Conservation (phyloP, 768 basidiomycete genomes). For the Auricularia sp. region DNA sequence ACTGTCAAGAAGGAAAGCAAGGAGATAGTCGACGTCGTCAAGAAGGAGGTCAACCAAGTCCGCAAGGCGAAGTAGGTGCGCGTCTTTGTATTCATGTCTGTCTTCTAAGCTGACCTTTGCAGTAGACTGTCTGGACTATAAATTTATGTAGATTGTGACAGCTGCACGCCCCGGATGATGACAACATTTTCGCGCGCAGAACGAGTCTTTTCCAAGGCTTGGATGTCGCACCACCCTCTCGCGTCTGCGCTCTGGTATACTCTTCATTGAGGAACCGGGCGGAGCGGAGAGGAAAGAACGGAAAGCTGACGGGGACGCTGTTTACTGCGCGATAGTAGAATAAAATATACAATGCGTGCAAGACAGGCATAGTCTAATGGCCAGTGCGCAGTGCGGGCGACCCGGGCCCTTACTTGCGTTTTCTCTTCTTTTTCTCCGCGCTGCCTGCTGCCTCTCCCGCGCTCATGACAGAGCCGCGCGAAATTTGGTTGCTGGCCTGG, state of each 20-base stretch:
- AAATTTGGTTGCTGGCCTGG: not conserved
- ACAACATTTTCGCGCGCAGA: not conserved
- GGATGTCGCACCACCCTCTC: not conserved
- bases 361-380: not conserved
- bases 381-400: too few relatives aligned
- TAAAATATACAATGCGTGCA: not conserved
- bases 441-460: not conserved
- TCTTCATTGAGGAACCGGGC: not conserved
- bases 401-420: not conserved
- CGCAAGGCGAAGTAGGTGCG: slow-evolving; percentile 6
- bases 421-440: not conserved
- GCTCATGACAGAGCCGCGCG: not conserved
- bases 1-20: slow-evolving; percentile 12
- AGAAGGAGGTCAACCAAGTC: slow-evolving; percentile 17
- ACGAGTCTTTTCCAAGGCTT: not conserved
- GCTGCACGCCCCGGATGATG: not conserved
- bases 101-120: too few relatives aligned
- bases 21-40: slow-evolving; percentile 11
- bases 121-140: not conserved
- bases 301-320: not conserved
- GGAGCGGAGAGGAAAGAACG: not conserved
- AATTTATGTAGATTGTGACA: not conserved
- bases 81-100: not conserved
- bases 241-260: not conserved
- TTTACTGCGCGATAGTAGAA: not conserved